Evolutionary conservation across 805 yeast species (phyloP), one percentile per base, ranked within the genome.

Genomic region (Candida golubevii): DNA sequence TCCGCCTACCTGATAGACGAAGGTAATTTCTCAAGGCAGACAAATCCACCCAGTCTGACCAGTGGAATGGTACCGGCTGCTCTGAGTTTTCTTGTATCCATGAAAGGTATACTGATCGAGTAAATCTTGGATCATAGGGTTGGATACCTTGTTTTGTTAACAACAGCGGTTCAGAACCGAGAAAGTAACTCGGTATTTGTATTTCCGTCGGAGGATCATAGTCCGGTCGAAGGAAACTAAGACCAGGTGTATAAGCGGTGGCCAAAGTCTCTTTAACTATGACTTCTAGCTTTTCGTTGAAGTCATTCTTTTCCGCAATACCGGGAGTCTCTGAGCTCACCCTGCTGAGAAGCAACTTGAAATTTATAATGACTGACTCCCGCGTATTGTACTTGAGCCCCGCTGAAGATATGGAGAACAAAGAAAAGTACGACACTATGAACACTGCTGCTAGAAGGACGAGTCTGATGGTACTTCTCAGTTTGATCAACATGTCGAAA

Each of bases 71-170:
- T 33, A 52, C 46, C 5, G 48, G 35, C 18, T 42, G 30, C 26
- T 33, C 46, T 6, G 47, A 45, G 35, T 46, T 33, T 14, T 36
- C 28, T 8, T 29, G 30, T 13, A 52, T 39, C 49, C 52, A 51
- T 27, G 35, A 27, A 18, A 38, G 38, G 41, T 57, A 58, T n/a
- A 56, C 54, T 8, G 57, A 33, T 6, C 57, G 31, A 8, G 62
- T 58, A 43, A 55, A 45, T 26, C 62, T 47, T 8, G 62, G 61
- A 39, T 58, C 62, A 34, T 45, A 50, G 8, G 53, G 53, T 42
- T 49, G 53, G 11, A 47, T 36, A n/a, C 27, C 11, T 7, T 51
- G 51, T 36, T 45, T 44, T 31, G 35, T 28, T 1, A 9, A 18
- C 7, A 5, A 23, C 8, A 15, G 29, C 28, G 33, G 14, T 4